Evolutionary conservation across 768 basidiomycete species (phyloP).

Genomic region (Dendrothele bispora): DNA sequence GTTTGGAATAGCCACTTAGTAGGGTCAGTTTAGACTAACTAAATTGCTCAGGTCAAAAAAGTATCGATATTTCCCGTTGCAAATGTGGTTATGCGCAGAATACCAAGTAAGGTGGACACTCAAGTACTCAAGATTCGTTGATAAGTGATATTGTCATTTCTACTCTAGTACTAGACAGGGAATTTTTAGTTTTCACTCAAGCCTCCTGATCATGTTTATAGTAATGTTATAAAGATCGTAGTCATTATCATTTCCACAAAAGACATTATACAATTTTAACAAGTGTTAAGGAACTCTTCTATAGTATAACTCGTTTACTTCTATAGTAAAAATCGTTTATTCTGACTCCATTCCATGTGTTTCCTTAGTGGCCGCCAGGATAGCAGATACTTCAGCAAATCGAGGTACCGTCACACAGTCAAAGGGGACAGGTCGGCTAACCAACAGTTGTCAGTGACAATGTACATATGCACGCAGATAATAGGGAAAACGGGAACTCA

Average conservation of each 20-base stretch:
- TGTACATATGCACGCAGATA: not conserved
- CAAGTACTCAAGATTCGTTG: no score
- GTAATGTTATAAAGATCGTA: not conserved
- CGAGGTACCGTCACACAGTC: not conserved
- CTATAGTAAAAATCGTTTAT: not conserved
- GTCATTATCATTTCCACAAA: not conserved
- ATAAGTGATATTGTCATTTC: no score
- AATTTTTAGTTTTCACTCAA: not conserved
- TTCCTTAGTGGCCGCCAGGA: not conserved
- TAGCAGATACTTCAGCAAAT: not conserved
- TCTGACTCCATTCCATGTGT: not conserved
- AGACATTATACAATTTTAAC: not conserved
- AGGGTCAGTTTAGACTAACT: not conserved
- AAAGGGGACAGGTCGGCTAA: not conserved
- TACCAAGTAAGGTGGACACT: no score
- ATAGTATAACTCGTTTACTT: not conserved
- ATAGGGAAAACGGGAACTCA: not conserved
- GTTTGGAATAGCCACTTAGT: not conserved
- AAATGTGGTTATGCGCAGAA: no score
- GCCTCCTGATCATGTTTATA: not conserved
- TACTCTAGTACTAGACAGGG: no score
- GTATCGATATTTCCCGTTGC: no score
- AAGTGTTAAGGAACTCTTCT: not conserved
- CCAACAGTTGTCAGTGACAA: not conserved
- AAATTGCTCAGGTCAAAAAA: not conserved